Conservation (phyloP, 768 basidiomycete species). For the Suillus alpinus region DNA sequence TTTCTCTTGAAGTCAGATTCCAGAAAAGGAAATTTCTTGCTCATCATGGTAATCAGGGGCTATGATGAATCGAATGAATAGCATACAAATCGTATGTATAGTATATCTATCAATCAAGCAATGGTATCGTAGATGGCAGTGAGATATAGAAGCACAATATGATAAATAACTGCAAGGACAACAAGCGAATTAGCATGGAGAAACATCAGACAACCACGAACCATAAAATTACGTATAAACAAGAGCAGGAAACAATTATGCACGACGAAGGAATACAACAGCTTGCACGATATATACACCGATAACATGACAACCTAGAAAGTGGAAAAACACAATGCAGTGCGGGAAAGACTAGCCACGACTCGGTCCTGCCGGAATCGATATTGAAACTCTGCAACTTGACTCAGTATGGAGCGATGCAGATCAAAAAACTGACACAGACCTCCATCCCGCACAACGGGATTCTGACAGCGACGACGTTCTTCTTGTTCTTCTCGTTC, state of each 20-base stretch:
- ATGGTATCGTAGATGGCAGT: conserved; percentile 7
- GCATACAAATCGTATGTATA: conserved; percentile 5
- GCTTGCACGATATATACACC: conserved; percentile 2
- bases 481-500: conserved; percentile 62
- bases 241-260: conserved; percentile 6
- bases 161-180: conserved; percentile 11
- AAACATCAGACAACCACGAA: conserved; percentile 1
- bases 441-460: conserved; percentile 62
- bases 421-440: conserved; percentile 5
- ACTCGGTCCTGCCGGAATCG: conserved; percentile 53
- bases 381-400: conserved; percentile 56
- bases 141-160: conserved; percentile 4
- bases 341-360: conserved; percentile 40
- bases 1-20: not conserved
- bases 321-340: conserved; percentile 56
- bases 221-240: conserved; percentile 10
- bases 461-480: conserved; percentile 50
- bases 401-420: conserved; percentile 6
- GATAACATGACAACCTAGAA: conserved; percentile 40
- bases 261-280: conserved; percentile 10
- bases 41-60: not conserved
- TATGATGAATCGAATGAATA: not conserved
- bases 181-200: conserved; percentile 9
- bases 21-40: not conserved
- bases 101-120: conserved; percentile 4